phyloP scores from a whole-genome alignment of 768 basidiomycete species.

The Candolleomyces aberdarensis region DNA sequence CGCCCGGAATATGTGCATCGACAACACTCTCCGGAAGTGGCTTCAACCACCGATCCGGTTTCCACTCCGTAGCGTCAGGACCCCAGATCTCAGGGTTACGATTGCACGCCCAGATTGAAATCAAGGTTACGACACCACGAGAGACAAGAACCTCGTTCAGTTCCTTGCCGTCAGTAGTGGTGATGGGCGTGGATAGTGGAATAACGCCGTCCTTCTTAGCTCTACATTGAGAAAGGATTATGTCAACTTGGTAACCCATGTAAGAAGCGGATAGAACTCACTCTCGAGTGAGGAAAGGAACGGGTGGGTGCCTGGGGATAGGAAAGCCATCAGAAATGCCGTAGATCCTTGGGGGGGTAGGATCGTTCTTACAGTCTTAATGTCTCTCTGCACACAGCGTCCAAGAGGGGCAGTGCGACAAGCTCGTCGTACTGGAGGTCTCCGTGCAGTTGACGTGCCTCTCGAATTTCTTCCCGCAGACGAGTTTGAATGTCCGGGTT shows the following conservation, averaged over 20 bases:
- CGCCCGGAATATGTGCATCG: conserved; percentile 37
- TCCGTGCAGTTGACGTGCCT: conserved; percentile 19
- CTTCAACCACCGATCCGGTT: conserved; percentile 46
- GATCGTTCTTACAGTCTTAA: conserved; percentile 27
- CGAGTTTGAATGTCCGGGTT: conserved; percentile 19
- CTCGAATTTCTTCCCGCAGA: conserved; percentile 18
- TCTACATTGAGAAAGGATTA: conserved; percentile 6
- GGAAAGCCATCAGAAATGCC: not conserved
- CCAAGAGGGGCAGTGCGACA: conserved; percentile 31
- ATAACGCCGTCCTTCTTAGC: conserved; percentile 19
- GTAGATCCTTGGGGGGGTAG: not conserved
- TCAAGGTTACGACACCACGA: conserved; percentile 29
- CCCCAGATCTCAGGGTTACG: conserved; percentile 42
- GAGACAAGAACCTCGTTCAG: conserved; percentile 31
- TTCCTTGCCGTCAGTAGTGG: conserved; percentile 19
- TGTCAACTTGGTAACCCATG: not conserved
- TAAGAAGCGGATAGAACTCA: conserved; percentile 5
- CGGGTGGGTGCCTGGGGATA: conserved; percentile 18
- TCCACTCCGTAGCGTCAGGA: conserved; percentile 43
- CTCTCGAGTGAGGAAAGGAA: conserved; percentile 17
- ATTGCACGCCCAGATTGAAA: conserved; percentile 35
- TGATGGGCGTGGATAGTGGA: conserved; percentile 22
- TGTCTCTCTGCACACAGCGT: conserved; percentile 37
- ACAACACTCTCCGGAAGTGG: conserved; percentile 22
- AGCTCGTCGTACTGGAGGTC: conserved; percentile 36